Percentiles rank a stretch among this genome's conserved stretches.
Evolutionary conservation across 2,329 filamentous ascomycete genomes (phyloP).

Genomic region (Aspergillus piperis): DNA sequence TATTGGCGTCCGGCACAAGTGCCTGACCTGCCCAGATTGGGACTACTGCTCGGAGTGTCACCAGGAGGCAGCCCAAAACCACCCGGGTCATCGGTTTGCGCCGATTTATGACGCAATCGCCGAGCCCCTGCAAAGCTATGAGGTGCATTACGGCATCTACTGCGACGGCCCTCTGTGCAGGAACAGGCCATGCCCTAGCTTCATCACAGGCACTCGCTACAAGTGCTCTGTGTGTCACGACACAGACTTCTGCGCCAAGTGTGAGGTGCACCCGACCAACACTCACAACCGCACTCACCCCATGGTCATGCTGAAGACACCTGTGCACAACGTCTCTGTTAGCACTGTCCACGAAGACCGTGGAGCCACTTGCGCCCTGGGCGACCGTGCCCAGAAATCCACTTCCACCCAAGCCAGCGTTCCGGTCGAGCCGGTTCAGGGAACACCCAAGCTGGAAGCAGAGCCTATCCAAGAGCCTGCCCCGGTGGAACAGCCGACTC

Average conservation of each 20-base stretch:
- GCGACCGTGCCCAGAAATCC: constrained; percentile 58
- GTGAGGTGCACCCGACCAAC: constrained; percentile 84
- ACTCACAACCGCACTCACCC: constrained; percentile 94
- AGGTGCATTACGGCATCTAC: constrained; percentile 80
- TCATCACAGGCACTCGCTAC: constrained; percentile 84
- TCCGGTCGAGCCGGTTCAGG: constrained; percentile 41
- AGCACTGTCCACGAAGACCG: constrained; percentile 79
- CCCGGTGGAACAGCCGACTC: constrained; percentile 44
- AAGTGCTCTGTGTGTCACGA: constrained; percentile 97
- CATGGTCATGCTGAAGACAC: constrained; percentile 93
- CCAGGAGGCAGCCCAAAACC: constrained; percentile 64
- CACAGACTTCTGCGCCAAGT: constrained; percentile 90
- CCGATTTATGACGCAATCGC: constrained; percentile 73
- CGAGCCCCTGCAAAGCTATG: constrained; percentile 47
- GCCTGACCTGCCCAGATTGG: constrained; percentile 94
- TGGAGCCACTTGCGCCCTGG: constrained; percentile 68
- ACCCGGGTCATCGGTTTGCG: constrained; percentile 85
- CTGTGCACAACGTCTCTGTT: constrained; percentile 83
- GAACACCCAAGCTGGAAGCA: constrained; percentile 7
- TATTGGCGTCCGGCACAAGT: constrained; percentile 90
- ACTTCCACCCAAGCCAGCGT: constrained; percentile 52
- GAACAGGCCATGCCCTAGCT: constrained; percentile 46
- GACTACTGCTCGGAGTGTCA: constrained; percentile 86
- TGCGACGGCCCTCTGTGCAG: constrained; percentile 92
- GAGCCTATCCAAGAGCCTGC: constrained; percentile 25